Evolutionary conservation across 768 basidiomycete species (phyloP), one percentile per base, ranked within the genome.

Genomic region (Suillus decipiens): DNA sequence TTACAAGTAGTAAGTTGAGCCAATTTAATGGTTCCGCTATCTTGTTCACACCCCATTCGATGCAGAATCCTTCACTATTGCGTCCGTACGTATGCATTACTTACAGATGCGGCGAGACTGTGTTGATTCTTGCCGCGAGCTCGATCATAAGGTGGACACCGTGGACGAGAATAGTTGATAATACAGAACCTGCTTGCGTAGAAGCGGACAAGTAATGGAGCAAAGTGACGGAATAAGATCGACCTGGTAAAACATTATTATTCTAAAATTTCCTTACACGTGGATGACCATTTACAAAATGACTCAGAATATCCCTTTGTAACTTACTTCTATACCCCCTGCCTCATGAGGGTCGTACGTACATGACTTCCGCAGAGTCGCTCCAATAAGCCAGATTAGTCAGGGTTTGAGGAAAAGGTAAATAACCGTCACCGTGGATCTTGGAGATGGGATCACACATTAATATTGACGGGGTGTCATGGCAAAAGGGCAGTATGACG

Each of bases 401-500:
- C 41, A 28, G 24, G 24, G 39, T 4, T 41, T 22, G 17, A 57
- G 56, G 56, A 37, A 57, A 57, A 57, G 56, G 39, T 57, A 57
- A 57, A 41, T 57, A 57, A 39, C 56, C 56, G 56, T 31, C 15
- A 57, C 41, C 56, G 39, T 57, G 56, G 56, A 57, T 57, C 56
- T 41, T 57, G 39, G 39, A 57, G 37, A 41, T 57, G 39, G 6
- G 56, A 39, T 39, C 39, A 41, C 56, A 57, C 39, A 57, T 57
- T 57, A 57, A 57, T 57, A 57, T 57, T 57, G 56, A 31, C 56
- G 28, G 56, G 56, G 39, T 57, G 56, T 41, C 56, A 57, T 42
- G 56, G 39, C 56, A 57, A 57, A 56, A 56, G 36, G 36, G 55
- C 24, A 24, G 55, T 39, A 56, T 57, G 56, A 57, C 56, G 51